Evolutionary conservation across 345 rosid species (phyloP), one percentile per base, ranked within the genome.

Genomic region (Conringia planisiliqua): DNA sequence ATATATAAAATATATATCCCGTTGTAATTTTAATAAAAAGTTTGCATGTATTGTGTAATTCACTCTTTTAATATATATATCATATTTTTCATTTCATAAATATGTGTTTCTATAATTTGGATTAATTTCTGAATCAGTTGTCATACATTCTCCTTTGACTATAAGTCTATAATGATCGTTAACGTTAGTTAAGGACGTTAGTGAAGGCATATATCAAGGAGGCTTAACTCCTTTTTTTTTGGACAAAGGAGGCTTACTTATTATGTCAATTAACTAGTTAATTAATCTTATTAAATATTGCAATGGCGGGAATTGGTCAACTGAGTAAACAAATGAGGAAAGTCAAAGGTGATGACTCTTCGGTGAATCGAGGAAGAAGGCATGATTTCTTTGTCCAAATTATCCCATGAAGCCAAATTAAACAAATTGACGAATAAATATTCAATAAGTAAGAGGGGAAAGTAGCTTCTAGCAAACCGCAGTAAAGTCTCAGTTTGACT

Each of bases 141-240:
- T 57, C 29, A 29, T 30, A 39, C 39, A 50, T 38, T 54, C 11
- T 60, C 40, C 39, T 61, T 73, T 59, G 66, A 30, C 52, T 63
- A 52, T 32, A 29, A 27, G 36, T 54, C 60, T 54, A 29, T 9
- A 52, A 44, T 52, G 68, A 70, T 71, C 39, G 70, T 77, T 48
- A 57, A 51, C 78, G 80, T 74, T 69, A 59, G 82, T 74, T 68
- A 35, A 29, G 64, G 55, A 67, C 82, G 73, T 74, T 72, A 64
- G 84, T 66, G 71, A 73, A 80, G 85, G 84, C 88, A 77, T 73
- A 71, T 73, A 51, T 66, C 70, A 68, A 79, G 85, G 82, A 59
- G 47, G 30, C 63, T 75, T 60, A 35, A 27, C 24, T 22, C 2
- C 24, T 22, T 22, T 22, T 22, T 22, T 22, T 22, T 22, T 22